These are phyloP conservation scores for Sungouiozyma ichnusensis DNA, from an alignment of 805 yeast genomes.

Conservation along the genomic window DNA sequence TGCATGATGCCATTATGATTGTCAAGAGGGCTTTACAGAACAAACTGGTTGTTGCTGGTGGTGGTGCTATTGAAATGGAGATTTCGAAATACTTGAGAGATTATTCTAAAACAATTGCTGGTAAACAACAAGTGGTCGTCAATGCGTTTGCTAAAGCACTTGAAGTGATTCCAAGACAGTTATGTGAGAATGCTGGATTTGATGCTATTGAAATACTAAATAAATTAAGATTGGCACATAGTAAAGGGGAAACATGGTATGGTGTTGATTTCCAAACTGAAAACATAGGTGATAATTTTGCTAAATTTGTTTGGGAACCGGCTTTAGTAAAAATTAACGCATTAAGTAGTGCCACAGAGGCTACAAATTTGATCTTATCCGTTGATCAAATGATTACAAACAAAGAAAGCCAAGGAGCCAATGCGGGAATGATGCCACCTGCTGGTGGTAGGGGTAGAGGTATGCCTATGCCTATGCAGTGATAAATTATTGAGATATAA, in stretches of 20 bases:
- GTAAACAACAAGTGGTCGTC: conserved; percentile 89
- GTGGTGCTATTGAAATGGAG: conserved; percentile 99
- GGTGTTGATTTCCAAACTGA: conserved; percentile 90
- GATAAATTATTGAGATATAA: not conserved
- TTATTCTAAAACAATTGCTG: conserved; percentile 77
- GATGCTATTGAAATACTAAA: conserved; percentile 94
- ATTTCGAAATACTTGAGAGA: conserved; percentile 80
- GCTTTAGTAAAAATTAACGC: conserved; percentile 89
- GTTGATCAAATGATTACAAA: conserved; percentile 90
- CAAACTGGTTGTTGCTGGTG: conserved; percentile 88
- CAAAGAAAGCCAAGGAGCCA: conserved; percentile 49
- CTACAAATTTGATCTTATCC: conserved; percentile 84
- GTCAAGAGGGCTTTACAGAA: conserved; percentile 90
- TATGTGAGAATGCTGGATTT: conserved; percentile 98
- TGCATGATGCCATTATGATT: conserved; percentile 98
- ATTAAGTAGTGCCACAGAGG: conserved; percentile 92
- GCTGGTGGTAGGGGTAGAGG: conserved; percentile 62
- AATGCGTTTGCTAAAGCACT: conserved; percentile 89
- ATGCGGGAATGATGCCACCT: conserved; percentile 39
- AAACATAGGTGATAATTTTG: conserved; percentile 72
- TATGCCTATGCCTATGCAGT: conserved; percentile 36
- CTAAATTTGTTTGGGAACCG: conserved; percentile 94
- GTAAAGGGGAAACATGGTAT: conserved; percentile 82
- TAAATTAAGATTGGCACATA: conserved; percentile 84
- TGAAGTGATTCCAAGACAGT: conserved; percentile 92